phyloP scores from a whole-genome alignment of 441 rosid species.

The Jatropha podagrica region DNA sequence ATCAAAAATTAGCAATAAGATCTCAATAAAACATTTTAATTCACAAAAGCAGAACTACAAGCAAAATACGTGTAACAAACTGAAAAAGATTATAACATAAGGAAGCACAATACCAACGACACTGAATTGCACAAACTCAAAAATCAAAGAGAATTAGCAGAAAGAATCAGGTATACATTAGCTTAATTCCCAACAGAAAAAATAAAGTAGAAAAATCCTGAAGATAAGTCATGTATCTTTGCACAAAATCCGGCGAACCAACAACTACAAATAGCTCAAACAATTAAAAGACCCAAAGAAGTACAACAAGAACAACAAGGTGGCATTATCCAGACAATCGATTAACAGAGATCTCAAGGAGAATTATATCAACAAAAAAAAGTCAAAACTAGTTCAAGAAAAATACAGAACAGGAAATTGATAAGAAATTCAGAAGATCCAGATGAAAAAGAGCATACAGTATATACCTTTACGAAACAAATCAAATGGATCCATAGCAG shows the following conservation, averaged over 20 bases:
- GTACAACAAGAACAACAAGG: constrained; percentile 19
- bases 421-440: constrained; percentile 2
- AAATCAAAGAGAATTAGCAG: constrained; percentile 9
- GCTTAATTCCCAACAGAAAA: constrained; percentile 13
- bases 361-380: not conserved
- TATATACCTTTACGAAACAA: constrained; percentile 67
- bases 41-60: not conserved
- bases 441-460: not conserved
- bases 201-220: not conserved
- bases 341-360: constrained; percentile 32
- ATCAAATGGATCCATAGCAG: constrained; percentile 65
- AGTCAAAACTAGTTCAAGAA: not conserved
- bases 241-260: constrained; percentile 9
- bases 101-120: not conserved
- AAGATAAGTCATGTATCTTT: not conserved
- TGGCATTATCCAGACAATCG: constrained; percentile 13
- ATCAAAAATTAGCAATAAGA: not conserved
- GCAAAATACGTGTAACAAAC: not conserved
- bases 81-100: not conserved
- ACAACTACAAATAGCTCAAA: constrained; percentile 6
- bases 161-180: not conserved
- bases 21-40: not conserved
- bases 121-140: constrained; percentile 18
- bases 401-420: not conserved
- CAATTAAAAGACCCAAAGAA: not conserved